Evolutionary conservation across 192 early-diverging fungal genomes (phyloP).

Genomic region (Umbelopsis sp.): DNA sequence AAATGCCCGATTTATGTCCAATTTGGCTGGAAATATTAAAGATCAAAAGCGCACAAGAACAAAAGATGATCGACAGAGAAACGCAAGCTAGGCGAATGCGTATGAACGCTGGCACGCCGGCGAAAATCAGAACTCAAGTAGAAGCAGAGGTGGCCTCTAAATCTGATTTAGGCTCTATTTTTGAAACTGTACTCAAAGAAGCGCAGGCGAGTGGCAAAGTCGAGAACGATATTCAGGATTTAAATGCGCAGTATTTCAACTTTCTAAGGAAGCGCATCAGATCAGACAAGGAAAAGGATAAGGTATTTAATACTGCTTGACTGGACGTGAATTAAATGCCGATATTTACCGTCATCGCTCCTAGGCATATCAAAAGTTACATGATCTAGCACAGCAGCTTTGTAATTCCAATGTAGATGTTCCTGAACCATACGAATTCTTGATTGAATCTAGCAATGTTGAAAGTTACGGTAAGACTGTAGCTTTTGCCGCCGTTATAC

Average conservation of each 20-base stretch:
- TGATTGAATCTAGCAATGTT: constrained; percentile 51
- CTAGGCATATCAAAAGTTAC: background rate
- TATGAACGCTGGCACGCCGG: constrained; percentile 66
- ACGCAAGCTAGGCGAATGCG: constrained; percentile 67
- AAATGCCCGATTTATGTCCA: constrained; percentile 28
- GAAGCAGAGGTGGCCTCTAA: constrained; percentile 65
- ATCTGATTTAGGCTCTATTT: constrained; percentile 45
- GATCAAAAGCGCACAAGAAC: constrained; percentile 37
- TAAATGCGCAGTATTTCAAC: constrained; percentile 28
- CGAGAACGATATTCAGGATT: background rate
- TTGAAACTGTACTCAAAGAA: constrained; percentile 25
- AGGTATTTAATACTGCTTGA: constrained; percentile 4
- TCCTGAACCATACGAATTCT: constrained; percentile 48
- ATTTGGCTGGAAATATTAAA: constrained; percentile 29
- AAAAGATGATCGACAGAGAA: constrained; percentile 59
- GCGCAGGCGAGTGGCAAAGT: background rate
- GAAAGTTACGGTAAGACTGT: constrained; percentile 32
- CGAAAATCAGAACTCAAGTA: constrained; percentile 61
- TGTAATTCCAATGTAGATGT: constrained; percentile 27
- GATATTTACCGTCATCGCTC: background rate
- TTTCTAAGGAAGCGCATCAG: constrained; percentile 18
- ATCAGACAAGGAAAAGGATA: constrained; percentile 9
- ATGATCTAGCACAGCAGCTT: constrained; percentile 29
- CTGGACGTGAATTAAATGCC: background rate
- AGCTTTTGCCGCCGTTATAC: background rate